Conservation (phyloP, 345 rosid genomes). For the Turritis glabra region DNA sequence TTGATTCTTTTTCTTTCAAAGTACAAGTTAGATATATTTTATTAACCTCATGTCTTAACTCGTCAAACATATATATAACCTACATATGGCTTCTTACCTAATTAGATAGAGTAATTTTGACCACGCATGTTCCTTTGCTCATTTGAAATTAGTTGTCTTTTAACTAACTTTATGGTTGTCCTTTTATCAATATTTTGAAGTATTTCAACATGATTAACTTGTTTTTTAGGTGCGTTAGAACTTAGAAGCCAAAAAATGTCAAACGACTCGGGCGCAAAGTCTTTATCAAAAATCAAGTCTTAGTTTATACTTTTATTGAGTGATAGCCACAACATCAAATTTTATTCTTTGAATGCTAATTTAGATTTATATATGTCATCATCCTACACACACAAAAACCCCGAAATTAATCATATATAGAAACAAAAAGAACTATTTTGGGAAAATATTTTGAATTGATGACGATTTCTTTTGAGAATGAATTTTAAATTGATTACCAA, state of each 20-base stretch:
- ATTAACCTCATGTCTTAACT: not conserved
- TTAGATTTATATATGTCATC: slow-evolving; percentile 8
- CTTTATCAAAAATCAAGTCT: slow-evolving; percentile 18
- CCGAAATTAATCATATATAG: not conserved
- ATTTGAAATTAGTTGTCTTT: slow-evolving; percentile 13
- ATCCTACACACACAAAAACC: not conserved
- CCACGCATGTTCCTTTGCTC: slow-evolving; percentile 31
- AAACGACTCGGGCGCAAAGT: not conserved
- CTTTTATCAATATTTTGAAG: slow-evolving; percentile 6
- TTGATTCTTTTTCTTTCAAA: slow-evolving; percentile 4
- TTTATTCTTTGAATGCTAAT: not conserved
- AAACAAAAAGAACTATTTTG: not conserved
- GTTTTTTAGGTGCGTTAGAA: slow-evolving; percentile 12
- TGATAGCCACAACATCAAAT: not conserved
- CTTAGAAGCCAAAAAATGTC: not conserved
- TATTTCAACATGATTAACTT: slow-evolving; percentile 27
- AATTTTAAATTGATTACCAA: not conserved
- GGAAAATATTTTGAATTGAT: not conserved
- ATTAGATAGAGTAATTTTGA: slow-evolving; percentile 30
- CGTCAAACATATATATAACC: slow-evolving; percentile 20
- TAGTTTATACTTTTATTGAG: not conserved
- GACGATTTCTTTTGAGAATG: not conserved
- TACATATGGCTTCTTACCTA: slow-evolving; percentile 36
- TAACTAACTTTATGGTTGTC: slow-evolving; percentile 26
- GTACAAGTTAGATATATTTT: slow-evolving; percentile 20